Base-by-base conservation (phyloP, 2,329 filamentous ascomycete genomes). In the Pyricularia grisea region DNA sequence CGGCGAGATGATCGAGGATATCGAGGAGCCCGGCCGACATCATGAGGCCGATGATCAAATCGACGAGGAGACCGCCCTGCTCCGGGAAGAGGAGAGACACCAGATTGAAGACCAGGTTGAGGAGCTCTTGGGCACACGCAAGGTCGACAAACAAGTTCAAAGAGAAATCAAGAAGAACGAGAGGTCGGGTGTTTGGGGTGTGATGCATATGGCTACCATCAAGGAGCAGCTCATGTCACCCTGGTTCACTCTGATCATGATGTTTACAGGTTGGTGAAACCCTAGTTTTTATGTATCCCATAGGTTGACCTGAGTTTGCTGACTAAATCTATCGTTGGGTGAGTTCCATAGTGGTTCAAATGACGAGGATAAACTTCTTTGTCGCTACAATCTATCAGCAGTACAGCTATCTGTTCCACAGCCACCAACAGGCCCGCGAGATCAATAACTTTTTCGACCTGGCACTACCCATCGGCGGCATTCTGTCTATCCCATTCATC, bases 281-380 rank as follows among this genome's bases (percentile, higher is more conserved):
- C 58, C n/a, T 25, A 5, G 12, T n/a, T 27, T 27, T 23, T 20
- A 27, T 27, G 66, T 9, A 60, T 42, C 12, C 20, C 64, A 36
- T 20, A n/a, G n/a, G 31, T 6, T 50, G 25, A 25, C 42, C 33
- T 50, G 23, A 36, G 12, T n/a, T 9, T 5, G n/a, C 63, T 67
- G n/a, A 60, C 63, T 14, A 27, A 61, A 25, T 4, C 3, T 23
- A 9, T 25, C 66, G 9, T 58, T 23, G 14, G 30, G 42, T n/a
- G 17, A 27, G 10, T 27, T 60, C 3, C 5, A 27, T 74, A 31
- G 84, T 91, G 36, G 79, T 92, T 58, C 89, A 91, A 77, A 92
- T 91, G 88, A 89, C 89, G 2, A 85, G 90, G 33, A 96, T 97
- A 84, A 97, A 97, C 80, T 97, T 93, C 81, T 96, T 97, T 76